Evolutionary conservation across 2,329 filamentous ascomycete species (phyloP).

Genomic region (Diaporthe batatas): DNA sequence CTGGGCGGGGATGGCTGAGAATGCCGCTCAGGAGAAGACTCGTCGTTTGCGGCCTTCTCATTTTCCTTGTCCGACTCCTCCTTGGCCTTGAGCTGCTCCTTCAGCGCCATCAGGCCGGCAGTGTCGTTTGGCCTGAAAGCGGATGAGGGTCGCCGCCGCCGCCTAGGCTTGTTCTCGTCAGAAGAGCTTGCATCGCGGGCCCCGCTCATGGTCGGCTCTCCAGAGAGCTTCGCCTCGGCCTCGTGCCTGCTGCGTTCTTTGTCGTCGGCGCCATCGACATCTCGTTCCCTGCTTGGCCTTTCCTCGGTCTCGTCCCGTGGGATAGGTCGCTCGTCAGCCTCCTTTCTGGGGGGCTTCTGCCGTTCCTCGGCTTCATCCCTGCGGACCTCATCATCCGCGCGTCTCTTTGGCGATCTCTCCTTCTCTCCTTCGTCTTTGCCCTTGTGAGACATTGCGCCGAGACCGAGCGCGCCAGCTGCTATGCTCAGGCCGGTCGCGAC

Average conservation of each 20-base stretch:
- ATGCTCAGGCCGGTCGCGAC: constrained; percentile 62
- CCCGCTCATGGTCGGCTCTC: constrained; percentile 51
- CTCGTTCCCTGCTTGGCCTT: constrained; percentile 41
- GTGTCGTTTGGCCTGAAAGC: constrained; percentile 68
- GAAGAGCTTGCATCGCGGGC: constrained; percentile 58
- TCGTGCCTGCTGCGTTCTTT: constrained; percentile 54
- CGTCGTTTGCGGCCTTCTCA: constrained; percentile 42
- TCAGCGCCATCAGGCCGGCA: constrained; percentile 62
- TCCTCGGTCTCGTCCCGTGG: constrained; percentile 43
- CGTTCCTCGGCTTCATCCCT: constrained; percentile 42
- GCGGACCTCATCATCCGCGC: constrained; percentile 47
- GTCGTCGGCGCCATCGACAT: constrained; percentile 43
- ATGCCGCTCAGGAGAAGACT: constrained; percentile 46
- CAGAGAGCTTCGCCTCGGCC: constrained; percentile 54
- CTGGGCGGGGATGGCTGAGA: constrained; percentile 23
- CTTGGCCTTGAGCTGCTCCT: constrained; percentile 63
- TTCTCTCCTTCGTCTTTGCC: constrained; percentile 54
- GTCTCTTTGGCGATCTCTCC: constrained; percentile 49
- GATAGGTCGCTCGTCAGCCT: constrained; percentile 48
- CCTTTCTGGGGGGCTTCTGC: constrained; percentile 36
- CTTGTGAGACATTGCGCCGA: constrained; percentile 56
- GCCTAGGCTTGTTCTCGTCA: constrained; percentile 54
- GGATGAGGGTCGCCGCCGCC: constrained; percentile 56
- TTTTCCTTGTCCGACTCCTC: constrained; percentile 49
- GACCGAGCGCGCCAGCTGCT: constrained; percentile 63